Evolutionary conservation across 768 basidiomycete species (phyloP).

Genomic region (Pisolithus tinctorius): DNA sequence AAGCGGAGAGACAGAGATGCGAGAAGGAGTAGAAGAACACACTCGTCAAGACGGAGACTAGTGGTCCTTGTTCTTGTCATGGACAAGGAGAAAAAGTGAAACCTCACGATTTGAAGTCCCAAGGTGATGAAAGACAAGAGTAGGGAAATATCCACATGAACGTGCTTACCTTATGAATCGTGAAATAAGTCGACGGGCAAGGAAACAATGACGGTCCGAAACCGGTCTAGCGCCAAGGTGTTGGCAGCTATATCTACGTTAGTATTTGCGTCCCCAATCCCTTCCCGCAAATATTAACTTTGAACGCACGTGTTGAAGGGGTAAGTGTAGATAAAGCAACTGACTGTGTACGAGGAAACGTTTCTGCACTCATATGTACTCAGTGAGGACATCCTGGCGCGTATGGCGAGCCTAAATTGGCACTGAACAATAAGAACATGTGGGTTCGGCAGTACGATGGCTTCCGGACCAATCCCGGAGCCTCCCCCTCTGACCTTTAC

Average conservation of each 20-base stretch:
- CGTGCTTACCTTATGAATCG: neutral
- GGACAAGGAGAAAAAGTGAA: too few species aligned
- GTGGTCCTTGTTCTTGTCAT: too few species aligned
- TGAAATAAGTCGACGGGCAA: conserved; percentile 12
- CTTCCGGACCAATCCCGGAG: neutral
- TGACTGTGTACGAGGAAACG: neutral
- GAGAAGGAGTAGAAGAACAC: too few species aligned
- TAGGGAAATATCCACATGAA: neutral
- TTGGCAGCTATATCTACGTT: neutral
- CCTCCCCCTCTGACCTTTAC: conserved; percentile 4
- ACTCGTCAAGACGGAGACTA: too few species aligned
- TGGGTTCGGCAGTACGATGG: neutral
- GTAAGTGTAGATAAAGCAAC: neutral
- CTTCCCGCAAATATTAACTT: neutral
- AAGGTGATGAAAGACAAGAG: too few species aligned
- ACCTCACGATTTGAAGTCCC: too few species aligned
- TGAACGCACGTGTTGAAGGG: neutral
- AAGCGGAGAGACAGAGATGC: too few species aligned
- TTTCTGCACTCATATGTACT: neutral
- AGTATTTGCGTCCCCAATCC: neutral
- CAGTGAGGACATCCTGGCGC: neutral
- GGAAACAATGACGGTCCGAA: conserved; percentile 30
- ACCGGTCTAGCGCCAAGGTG: conserved; percentile 29
- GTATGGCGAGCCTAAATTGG: neutral
- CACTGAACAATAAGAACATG: neutral